phyloP scores from a whole-genome alignment of 805 yeast genomes.

The Wickerhamiella australiensis region DNA sequence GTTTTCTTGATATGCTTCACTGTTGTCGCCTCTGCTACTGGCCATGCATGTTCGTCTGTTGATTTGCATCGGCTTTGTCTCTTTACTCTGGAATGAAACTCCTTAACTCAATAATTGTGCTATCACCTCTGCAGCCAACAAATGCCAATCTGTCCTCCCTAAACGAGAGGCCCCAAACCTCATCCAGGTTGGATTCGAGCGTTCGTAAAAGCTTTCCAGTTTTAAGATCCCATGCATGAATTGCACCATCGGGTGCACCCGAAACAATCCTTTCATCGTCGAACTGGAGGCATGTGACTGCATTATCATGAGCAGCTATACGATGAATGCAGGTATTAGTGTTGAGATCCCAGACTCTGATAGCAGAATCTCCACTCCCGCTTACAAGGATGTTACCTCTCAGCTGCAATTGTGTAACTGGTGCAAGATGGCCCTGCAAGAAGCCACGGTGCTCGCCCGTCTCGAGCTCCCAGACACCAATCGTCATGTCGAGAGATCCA shows the following conservation, averaged over 20 bases:
- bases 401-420: conserved; percentile 74
- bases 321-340: conserved; percentile 67
- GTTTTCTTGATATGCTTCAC: too few relatives aligned
- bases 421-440: conserved; percentile 80
- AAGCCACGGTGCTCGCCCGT: conserved; percentile 71
- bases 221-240: conserved; percentile 32
- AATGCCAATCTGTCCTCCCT: conserved; percentile 31
- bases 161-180: conserved; percentile 34
- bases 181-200: conserved; percentile 27
- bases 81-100: conserved; percentile 23
- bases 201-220: conserved; percentile 32
- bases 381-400: conserved; percentile 61
- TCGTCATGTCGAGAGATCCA: conserved; percentile 89
- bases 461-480: conserved; percentile 86
- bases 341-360: conserved; percentile 72
- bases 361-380: conserved; percentile 77
- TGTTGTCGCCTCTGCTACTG: too few relatives aligned
- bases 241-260: conserved; percentile 35
- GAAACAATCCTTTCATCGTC: conserved; percentile 32
- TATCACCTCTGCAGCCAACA: conserved; percentile 21
- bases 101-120: conserved; percentile 28
- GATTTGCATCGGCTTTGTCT: neutral
- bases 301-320: conserved; percentile 35
- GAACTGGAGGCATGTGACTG: conserved; percentile 33
- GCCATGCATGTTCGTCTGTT: neutral